Evolutionary conservation across 768 basidiomycete species (phyloP).

Genomic region (Termitomyces bulborhizus): DNA sequence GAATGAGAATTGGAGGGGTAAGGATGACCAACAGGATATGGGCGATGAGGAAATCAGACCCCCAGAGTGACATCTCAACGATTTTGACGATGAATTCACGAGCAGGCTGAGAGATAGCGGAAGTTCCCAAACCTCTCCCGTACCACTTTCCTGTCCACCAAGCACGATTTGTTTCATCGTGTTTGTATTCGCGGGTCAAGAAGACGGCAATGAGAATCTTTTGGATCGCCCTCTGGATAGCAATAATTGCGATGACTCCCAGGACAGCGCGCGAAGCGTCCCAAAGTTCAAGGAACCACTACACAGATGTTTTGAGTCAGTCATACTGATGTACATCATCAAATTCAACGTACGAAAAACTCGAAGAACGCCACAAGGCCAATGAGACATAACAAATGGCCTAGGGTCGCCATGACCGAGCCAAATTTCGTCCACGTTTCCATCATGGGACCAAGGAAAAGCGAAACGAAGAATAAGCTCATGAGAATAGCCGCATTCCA

Average conservation of each 20-base stretch:
- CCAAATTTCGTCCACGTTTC: constrained; percentile 83
- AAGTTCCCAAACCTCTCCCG: constrained; percentile 85
- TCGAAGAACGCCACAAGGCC: constrained; percentile 91
- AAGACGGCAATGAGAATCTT: constrained; percentile 93
- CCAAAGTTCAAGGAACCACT: constrained; percentile 98
- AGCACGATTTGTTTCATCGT: constrained; percentile 95
- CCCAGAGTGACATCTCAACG: constrained; percentile 96
- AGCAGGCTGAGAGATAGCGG: constrained; percentile 87
- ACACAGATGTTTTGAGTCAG: constrained; percentile 15
- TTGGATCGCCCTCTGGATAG: constrained; percentile 88
- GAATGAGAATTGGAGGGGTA: constrained; percentile 79
- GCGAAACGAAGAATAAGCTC: constrained; percentile 82
- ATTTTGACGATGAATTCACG: constrained; percentile 98
- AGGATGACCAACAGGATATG: constrained; percentile 85
- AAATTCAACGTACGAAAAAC: constrained; percentile 77
- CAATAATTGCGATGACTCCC: constrained; percentile 83
- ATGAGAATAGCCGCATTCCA: constrained; percentile 92
- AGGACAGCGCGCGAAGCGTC: constrained; percentile 94
- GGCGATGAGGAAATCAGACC: constrained; percentile 86
- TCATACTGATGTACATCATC: constrained; percentile 10
- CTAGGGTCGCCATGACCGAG: constrained; percentile 87
- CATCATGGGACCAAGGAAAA: constrained; percentile 90
- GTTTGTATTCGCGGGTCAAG: constrained; percentile 95
- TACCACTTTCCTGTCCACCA: constrained; percentile 99
- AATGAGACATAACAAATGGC: constrained; percentile 76